Evolutionary conservation across 2,329 filamentous ascomycete genomes (phyloP).

Genomic region (Penicillium aurantiogriseum): DNA sequence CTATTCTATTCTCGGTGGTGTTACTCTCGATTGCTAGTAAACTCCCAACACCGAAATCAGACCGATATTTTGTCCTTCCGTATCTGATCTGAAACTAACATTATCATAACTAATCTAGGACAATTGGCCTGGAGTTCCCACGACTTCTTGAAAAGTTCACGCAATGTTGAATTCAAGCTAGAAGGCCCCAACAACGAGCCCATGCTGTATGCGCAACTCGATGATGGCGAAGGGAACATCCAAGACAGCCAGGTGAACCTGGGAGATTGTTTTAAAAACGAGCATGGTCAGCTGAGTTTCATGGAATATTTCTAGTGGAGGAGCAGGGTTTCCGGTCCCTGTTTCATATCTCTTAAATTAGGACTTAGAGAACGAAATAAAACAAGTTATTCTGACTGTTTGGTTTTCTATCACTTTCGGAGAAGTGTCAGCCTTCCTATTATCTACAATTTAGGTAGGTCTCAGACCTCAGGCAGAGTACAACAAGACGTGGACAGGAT

Average conservation of each 20-base stretch:
- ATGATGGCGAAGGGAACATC: constrained; percentile 11
- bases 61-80: neutral
- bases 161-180: constrained; percentile 14
- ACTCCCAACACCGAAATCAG: neutral
- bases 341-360: neutral
- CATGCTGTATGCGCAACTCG: constrained; percentile 16
- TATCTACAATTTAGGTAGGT: neutral
- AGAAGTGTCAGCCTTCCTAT: neutral
- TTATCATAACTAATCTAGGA: constrained; percentile 3
- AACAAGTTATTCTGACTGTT: neutral
- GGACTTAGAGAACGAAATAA: neutral
- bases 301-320: constrained; percentile 23
- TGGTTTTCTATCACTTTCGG: neutral
- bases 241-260: constrained; percentile 17
- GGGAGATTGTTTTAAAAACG: constrained; percentile 24
- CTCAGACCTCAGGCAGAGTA: neutral
- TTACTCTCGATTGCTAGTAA: neutral
- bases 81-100: neutral
- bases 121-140: constrained; percentile 19
- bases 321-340: no score
- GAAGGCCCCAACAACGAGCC: constrained; percentile 19
- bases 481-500: neutral
- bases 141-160: constrained; percentile 12
- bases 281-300: constrained; percentile 18
- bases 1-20: neutral